phyloP scores from a whole-genome alignment of 352 stramenopile genomes.

The Pelagophyceae sp. region DNA sequence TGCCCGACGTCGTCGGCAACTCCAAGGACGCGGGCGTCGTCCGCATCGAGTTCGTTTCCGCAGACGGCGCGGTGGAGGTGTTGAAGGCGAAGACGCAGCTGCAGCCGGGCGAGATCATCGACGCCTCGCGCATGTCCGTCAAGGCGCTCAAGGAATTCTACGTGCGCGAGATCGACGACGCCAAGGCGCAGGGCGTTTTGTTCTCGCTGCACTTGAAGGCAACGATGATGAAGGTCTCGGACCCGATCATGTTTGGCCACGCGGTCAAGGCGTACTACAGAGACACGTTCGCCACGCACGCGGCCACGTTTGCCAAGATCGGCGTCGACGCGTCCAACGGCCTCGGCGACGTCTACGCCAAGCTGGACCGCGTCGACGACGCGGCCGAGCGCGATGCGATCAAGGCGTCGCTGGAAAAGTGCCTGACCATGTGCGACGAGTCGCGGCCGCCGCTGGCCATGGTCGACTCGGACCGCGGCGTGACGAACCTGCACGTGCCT shows the following conservation, averaged over 20 bases:
- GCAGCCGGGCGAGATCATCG: constrained; percentile 56
- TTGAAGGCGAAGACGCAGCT: constrained; percentile 52
- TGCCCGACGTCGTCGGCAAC: constrained; percentile 1
- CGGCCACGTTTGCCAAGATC: constrained; percentile 48
- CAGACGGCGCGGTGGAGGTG: constrained; percentile 42
- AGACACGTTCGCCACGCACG: constrained; percentile 60
- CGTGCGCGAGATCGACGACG: constrained; percentile 27
- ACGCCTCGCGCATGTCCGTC: constrained; percentile 50
- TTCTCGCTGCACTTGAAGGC: constrained; percentile 55
- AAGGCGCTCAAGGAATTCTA: constrained; percentile 35
- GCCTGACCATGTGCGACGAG: constrained; percentile 12
- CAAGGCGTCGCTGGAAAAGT: constrained; percentile 50
- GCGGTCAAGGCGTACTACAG: constrained; percentile 61
- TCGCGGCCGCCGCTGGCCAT: constrained; percentile 54
- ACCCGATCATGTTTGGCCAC: constrained; percentile 67
- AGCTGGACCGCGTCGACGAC: constrained; percentile 40
- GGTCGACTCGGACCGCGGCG: constrained; percentile 59
- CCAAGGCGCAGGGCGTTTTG: constrained; percentile 27
- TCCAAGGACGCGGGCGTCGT: constrained; percentile 45
- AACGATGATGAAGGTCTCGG: constrained; percentile 70
- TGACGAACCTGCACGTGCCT: constrained; percentile 59
- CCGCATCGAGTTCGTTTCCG: constrained; percentile 45
- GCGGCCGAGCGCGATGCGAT: constrained; percentile 44
- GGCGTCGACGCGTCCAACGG: constrained; percentile 61
- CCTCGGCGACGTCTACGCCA: constrained; percentile 45